Percentiles rank a stretch among this genome's conserved stretches.
These are phyloP conservation scores for Diphasiastrum complanatum DNA, from an alignment of 83 land plant genomes.

Conservation along the genomic window DNA sequence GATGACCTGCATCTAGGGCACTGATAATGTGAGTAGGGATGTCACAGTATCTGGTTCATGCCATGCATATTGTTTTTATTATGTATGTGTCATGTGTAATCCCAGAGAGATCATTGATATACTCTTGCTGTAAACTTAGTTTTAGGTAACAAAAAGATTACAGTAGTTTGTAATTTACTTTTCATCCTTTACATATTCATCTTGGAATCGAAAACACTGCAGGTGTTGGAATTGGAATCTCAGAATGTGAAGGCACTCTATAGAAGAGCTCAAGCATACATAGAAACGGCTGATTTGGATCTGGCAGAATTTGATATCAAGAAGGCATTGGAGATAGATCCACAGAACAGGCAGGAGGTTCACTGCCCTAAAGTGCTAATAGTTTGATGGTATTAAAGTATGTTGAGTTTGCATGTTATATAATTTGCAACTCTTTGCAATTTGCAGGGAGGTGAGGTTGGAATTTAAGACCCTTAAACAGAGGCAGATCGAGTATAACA, in stretches of 20 bases:
- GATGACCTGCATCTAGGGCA: no score
- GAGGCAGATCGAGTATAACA: slow-evolving; percentile 59
- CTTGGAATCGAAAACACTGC: no score
- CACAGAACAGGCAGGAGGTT: slow-evolving; percentile 62
- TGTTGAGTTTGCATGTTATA: background rate
- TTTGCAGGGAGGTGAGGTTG: slow-evolving; percentile 56
- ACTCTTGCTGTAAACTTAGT: no score
- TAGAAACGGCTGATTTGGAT: slow-evolving; percentile 55
- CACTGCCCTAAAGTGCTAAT: no score
- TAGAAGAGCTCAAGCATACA: slow-evolving; percentile 76
- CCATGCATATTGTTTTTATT: no score
- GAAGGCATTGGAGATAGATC: slow-evolving; percentile 75
- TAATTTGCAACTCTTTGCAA: background rate
- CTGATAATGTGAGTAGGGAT: no score
- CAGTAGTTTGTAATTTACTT: no score
- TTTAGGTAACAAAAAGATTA: no score
- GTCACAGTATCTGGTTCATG: no score
- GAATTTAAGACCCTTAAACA: slow-evolving; percentile 50
- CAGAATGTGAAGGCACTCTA: slow-evolving; percentile 72
- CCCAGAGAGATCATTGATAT: no score
- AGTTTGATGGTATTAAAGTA: background rate
- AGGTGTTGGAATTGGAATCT: slow-evolving; percentile 72
- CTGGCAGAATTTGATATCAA: slow-evolving; percentile 65
- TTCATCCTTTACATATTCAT: no score
- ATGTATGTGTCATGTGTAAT: no score